These are phyloP conservation scores for Leishmania braziliensis DNA, from an alignment of 208 protist species.

Conservation along the genomic window DNA sequence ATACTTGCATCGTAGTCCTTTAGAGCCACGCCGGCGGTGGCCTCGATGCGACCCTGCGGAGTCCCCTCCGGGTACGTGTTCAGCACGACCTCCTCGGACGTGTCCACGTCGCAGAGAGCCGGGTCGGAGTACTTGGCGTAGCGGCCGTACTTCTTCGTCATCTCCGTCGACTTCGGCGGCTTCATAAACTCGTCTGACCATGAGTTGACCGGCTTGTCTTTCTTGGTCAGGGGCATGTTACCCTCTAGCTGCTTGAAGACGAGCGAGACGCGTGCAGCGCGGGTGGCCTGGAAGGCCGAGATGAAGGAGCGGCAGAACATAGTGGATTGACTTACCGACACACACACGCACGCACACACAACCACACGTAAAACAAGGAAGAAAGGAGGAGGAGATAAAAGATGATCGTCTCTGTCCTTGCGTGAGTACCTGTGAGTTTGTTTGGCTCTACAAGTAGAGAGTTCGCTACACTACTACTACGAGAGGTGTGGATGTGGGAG, in stretches of 20 bases:
- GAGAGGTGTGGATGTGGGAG: not conserved
- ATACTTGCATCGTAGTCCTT: conserved; percentile 88
- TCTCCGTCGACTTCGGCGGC: conserved; percentile 71
- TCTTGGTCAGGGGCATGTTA: conserved; percentile 77
- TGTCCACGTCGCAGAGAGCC: conserved; percentile 77
- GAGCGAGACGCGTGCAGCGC: conserved; percentile 61
- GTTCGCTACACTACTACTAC: conserved; percentile 9
- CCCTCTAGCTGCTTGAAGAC: conserved; percentile 87
- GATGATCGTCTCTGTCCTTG: not conserved
- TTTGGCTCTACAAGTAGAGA: not conserved
- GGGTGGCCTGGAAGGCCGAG: conserved; percentile 65
- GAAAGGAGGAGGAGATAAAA: not conserved
- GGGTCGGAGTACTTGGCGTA: conserved; percentile 90
- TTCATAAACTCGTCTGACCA: conserved; percentile 88
- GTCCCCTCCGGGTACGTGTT: conserved; percentile 91
- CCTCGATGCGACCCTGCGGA: conserved; percentile 79
- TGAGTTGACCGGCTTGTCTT: conserved; percentile 84
- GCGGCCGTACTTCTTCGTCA: conserved; percentile 78
- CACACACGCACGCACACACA: conserved; percentile 1
- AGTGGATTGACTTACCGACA: not conserved
- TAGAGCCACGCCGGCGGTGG: conserved; percentile 75
- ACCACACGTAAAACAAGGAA: not conserved
- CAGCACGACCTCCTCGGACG: conserved; percentile 83
- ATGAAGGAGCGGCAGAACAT: conserved; percentile 80
- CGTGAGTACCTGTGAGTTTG: not conserved